Base-by-base conservation (phyloP, 2,329 filamentous ascomycete genomes). In the Podosphaera xanthii region DNA sequence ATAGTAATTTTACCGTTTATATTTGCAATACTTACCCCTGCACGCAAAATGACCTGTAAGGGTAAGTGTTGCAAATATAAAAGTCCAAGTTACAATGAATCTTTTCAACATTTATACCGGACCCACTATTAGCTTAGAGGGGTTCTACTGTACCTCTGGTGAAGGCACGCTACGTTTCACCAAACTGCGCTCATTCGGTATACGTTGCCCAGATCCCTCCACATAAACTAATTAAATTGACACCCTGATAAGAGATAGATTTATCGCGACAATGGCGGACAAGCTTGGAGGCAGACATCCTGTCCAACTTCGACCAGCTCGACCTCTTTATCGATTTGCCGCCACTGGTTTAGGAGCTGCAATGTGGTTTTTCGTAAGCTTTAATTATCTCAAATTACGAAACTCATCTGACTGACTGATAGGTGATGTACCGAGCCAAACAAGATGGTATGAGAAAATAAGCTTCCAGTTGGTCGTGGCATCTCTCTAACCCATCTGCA, bases 331-430 rank as follows among this genome's bases (percentile, higher is more conserved):
- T 76, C 82, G 87, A 70, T 85, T 91, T 72, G 80, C 83, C 60
- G 91, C 87, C 54, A 96, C 88, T 52, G 87, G 84, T 62, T 77
- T 98, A 63, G 87, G 89, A 66, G 92, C 92, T 59, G 87, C 86
- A 74, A 98, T 97, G 92, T 98, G 92, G 92, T 97, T 98, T 75
- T 98, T 92, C 72, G 90, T 97, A 80, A 70, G 85, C 22, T 76
- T 59, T 61, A 34, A 14, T 4, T 9, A 2, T 53, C 5, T 34
- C 6, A n/a, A 54, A 34, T 10, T 1, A 10, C 12, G 4, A 38
- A 36, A 35, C 14, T 48, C 7, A 52, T 31, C 48, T 68, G 49
- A 66, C 22, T 2, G 30, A 12, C 14, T n/a, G 61, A 44, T 68
- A 95, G 90, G 75, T 96, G 70, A 89, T 96, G 83, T 97, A 96